phyloP scores from a whole-genome alignment of 305 asterid genomes.

The Fraxinus latifolia region DNA sequence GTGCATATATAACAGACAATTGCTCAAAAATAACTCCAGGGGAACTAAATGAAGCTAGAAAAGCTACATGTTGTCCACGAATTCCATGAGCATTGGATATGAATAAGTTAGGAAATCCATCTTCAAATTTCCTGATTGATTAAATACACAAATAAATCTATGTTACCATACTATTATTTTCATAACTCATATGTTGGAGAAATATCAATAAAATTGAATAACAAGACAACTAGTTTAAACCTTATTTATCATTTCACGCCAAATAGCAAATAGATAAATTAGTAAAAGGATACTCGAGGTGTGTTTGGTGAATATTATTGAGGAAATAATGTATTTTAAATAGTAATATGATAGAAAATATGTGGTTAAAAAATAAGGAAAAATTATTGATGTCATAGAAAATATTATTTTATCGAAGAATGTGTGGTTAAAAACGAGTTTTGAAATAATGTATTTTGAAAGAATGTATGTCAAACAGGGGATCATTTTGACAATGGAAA shows the following conservation, averaged over 20 bases:
- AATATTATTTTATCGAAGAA: too few relatives aligned
- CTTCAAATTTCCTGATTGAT: slow-evolving; percentile 77
- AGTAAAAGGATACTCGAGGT: not conserved
- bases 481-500: not conserved
- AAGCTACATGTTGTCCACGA: slow-evolving; percentile 94
- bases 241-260: not conserved
- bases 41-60: slow-evolving; percentile 94
- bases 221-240: not conserved
- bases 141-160: slow-evolving; percentile 12
- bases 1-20: slow-evolving; percentile 73
- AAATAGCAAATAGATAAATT: not conserved
- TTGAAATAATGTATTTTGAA: too few relatives aligned
- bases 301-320: too few relatives aligned
- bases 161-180: not conserved
- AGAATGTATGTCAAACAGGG: too few relatives aligned
- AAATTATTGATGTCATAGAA: too few relatives aligned
- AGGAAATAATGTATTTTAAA: too few relatives aligned
- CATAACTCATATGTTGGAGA: not conserved
- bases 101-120: slow-evolving; percentile 93
- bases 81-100: slow-evolving; percentile 94
- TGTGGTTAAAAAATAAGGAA: too few relatives aligned
- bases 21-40: slow-evolving; percentile 98
- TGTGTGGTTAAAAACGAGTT: too few relatives aligned
- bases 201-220: not conserved
- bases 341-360: too few relatives aligned